Conservation (phyloP, 495 filamentous ascomycete species). For the Hypoxylon intermedium region DNA sequence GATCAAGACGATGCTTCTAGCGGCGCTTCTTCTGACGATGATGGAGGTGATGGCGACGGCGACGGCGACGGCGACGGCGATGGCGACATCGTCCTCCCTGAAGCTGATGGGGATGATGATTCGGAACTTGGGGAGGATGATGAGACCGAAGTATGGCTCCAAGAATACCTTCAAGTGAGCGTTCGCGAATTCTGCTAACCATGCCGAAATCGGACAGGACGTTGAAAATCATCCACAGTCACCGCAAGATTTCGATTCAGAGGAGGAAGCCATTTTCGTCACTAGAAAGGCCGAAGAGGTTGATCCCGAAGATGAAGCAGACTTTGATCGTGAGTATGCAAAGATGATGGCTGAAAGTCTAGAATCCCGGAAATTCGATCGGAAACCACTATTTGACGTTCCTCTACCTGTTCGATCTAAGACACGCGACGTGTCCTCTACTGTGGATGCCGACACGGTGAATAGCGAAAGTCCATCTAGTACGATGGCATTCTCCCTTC, state of each 20-base stretch:
- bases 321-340: conserved; percentile 97
- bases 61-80: conserved; percentile 68
- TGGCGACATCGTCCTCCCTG: conserved; percentile 47
- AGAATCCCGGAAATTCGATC: conserved; percentile 91
- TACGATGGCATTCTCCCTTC: conserved; percentile 89
- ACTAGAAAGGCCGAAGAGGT: conserved; percentile 87
- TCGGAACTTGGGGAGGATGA: conserved; percentile 56
- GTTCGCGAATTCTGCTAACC: conserved; percentile 1
- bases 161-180: neutral
- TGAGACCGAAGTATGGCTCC: conserved; percentile 55
- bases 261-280: conserved; percentile 89
- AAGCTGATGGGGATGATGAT: conserved; percentile 54
- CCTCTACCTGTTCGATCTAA: conserved; percentile 86
- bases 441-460: conserved; percentile 60
- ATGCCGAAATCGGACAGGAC: conserved; percentile 47
- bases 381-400: conserved; percentile 91
- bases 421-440: conserved; percentile 60
- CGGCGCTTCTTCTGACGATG: conserved; percentile 69
- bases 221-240: conserved; percentile 51
- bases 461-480: conserved; percentile 48
- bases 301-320: conserved; percentile 92
- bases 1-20: conserved; percentile 76
- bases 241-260: conserved; percentile 63
- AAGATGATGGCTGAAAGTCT: conserved; percentile 99
- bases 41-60: conserved; percentile 66